These are phyloP conservation scores for Entomortierella chlamydospora DNA, from an alignment of 192 early-diverging fungal species.

Conservation along the genomic window DNA sequence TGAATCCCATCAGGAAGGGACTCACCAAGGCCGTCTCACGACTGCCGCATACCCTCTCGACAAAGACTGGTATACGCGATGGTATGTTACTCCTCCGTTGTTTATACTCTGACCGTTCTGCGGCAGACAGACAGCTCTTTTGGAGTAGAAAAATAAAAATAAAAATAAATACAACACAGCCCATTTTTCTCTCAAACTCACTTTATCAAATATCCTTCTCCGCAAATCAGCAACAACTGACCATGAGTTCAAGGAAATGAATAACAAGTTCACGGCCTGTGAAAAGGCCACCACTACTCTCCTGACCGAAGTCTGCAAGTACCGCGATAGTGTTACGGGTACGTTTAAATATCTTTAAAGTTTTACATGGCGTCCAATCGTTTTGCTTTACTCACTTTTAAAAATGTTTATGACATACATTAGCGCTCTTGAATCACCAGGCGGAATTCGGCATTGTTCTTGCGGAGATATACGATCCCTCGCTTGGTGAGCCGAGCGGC, in stretches of 20 bases:
- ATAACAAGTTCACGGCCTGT: slow-evolving; percentile 29
- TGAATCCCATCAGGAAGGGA: slow-evolving; percentile 35
- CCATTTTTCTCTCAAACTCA: not conserved
- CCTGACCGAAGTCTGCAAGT: slow-evolving; percentile 37
- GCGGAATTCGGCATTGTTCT: slow-evolving; percentile 53
- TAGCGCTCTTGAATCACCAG: slow-evolving; percentile 54
- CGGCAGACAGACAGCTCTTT: not conserved
- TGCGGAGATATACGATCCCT: slow-evolving; percentile 51
- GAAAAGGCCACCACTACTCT: slow-evolving; percentile 42
- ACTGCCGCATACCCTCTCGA: slow-evolving; percentile 43
- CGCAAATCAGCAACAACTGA: slow-evolving; percentile 33
- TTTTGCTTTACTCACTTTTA: not conserved
- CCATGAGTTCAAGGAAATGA: slow-evolving; percentile 48
- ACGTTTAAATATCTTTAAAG: not conserved
- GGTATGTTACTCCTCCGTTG: slow-evolving; percentile 10
- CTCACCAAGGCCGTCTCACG: slow-evolving; percentile 54
- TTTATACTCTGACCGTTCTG: not conserved
- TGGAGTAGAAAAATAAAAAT: not conserved
- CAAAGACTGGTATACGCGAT: slow-evolving; percentile 53
- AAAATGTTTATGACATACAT: too few relatives aligned
- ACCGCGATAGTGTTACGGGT: slow-evolving; percentile 53
- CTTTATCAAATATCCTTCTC: not conserved
- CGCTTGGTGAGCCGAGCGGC: slow-evolving; percentile 26
- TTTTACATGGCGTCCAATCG: too few relatives aligned
- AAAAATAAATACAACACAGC: slow-evolving; percentile 3